Percentiles rank a stretch among this genome's conserved stretches.
Evolutionary conservation across 2,329 filamentous ascomycete species (phyloP).

Genomic region (Endoconidiophora laricicola): DNA sequence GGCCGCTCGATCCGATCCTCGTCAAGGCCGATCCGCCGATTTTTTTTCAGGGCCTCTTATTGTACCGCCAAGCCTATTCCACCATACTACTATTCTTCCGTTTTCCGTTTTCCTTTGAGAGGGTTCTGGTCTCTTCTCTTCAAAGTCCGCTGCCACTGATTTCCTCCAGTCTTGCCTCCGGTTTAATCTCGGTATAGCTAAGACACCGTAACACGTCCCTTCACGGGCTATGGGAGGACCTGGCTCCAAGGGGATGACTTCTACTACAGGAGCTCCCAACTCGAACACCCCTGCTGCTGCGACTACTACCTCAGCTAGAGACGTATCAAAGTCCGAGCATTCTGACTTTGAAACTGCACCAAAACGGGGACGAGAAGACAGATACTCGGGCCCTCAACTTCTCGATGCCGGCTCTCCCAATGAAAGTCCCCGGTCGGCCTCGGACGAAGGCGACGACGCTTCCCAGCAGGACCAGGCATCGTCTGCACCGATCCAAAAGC

Average conservation of each 20-base stretch:
- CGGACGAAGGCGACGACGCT: conserved; percentile 24
- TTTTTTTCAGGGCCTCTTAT: neutral
- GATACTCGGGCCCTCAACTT: neutral
- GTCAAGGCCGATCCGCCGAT: neutral
- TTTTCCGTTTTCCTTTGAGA: no score
- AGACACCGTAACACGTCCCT: neutral
- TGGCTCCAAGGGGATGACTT: conserved; percentile 1
- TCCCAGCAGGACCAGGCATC: conserved; percentile 20
- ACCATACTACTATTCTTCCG: neutral
- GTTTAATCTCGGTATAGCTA: neutral
- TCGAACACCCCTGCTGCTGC: conserved; percentile 1
- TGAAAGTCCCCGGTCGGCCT: conserved; percentile 27
- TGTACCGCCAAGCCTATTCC: neutral
- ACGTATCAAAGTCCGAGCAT: no score
- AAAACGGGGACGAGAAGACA: no score
- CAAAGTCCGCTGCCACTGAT: no score
- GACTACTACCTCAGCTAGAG: neutral
- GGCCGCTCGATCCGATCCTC: conserved; percentile 8
- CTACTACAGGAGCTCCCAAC: neutral
- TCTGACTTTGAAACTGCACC: no score
- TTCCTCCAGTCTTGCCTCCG: no score
- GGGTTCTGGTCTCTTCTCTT: no score
- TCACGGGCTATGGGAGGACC: conserved; percentile 1
- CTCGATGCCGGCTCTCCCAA: conserved; percentile 23
- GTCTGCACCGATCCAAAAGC: conserved; percentile 53